phyloP scores from a whole-genome alignment of 225 moss, liverwort and hornwort species.

The Bryum argenteum region DNA sequence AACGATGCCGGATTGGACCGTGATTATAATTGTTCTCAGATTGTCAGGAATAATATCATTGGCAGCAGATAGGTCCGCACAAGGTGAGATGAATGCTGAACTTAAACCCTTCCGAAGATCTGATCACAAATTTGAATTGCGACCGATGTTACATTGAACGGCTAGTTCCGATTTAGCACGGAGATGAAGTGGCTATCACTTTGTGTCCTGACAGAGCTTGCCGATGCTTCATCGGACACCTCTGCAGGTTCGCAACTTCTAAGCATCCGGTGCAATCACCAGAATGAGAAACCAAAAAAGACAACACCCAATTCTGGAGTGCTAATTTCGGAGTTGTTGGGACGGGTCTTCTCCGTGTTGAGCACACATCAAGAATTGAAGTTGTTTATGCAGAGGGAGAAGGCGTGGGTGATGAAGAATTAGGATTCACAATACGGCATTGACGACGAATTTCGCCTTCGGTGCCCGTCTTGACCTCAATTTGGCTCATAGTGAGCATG shows the following conservation, averaged over 20 bases:
- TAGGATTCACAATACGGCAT: conserved; percentile 38
- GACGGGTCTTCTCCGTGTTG: conserved; percentile 51
- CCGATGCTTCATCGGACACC: background rate
- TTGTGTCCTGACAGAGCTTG: background rate
- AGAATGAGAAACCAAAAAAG: background rate
- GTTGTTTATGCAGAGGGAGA: background rate
- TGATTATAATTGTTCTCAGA: background rate
- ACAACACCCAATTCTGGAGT: conserved; percentile 30
- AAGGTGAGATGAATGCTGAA: background rate
- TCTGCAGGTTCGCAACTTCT: background rate
- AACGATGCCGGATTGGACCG: no score
- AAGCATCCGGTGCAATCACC: background rate
- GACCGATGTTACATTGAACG: background rate
- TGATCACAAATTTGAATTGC: background rate
- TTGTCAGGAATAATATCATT: background rate
- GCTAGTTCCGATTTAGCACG: background rate
- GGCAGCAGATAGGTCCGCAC: background rate
- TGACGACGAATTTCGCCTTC: conserved; percentile 41
- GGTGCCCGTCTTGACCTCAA: conserved; percentile 41
- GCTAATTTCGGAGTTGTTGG: background rate
- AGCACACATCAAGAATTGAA: conserved; percentile 30
- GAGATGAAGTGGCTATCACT: background rate
- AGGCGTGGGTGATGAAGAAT: background rate
- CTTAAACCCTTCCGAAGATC: background rate
- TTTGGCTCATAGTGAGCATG: conserved; percentile 56